Evolutionary conservation across 441 rosid genomes (phyloP), one percentile per base, ranked within the genome.

Genomic region (Brassica hybrid): DNA sequence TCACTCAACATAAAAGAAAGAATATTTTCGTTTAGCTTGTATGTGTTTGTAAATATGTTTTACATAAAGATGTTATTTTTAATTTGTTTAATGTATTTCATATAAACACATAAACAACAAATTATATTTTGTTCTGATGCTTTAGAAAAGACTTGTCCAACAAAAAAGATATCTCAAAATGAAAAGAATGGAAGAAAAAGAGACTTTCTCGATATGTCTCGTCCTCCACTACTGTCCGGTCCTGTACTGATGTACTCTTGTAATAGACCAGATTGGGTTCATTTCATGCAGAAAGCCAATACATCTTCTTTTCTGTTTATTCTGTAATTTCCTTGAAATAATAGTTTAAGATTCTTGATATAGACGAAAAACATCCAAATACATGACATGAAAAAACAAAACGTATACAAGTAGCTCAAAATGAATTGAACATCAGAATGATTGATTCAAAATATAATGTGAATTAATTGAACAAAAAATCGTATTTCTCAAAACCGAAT

Each of bases 151-250:
- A 54, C 59, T 54, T 9, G 19, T 7, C 57, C 57, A 50, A 56
- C 60, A 56, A 56, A 56, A n/a, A 50, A 50, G 4, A 56, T 18
- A 56, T 56, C 25, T 56, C 7, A 56, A n/a, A 8, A 56, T 3
- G 23, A 56, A 56, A 18, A 57, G 61, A 57, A 18, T 54, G 13
- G 61, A 57, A 18, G 71, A 3, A 74, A 73, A 57, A 12, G 16
- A 21, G 62, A 75, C 73, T 59, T 76, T 63, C 23, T 23, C 17
- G 75, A 70, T 25, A 52, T 64, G 70, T 76, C 71, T 76, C 75
- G 23, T 76, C 80, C 25, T 2, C 64, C 76, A 71, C 60, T 76
- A 71, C 27, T 71, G 71, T 27, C 52, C 38, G 65, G 66, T 64
- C n/a, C 1, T 43, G 57, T 43, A 18, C 52, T 38, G 69, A 38